These are phyloP conservation scores for Botrytis fabae DNA, from an alignment of 2,329 filamentous ascomycete genomes.

Conservation along the genomic window DNA sequence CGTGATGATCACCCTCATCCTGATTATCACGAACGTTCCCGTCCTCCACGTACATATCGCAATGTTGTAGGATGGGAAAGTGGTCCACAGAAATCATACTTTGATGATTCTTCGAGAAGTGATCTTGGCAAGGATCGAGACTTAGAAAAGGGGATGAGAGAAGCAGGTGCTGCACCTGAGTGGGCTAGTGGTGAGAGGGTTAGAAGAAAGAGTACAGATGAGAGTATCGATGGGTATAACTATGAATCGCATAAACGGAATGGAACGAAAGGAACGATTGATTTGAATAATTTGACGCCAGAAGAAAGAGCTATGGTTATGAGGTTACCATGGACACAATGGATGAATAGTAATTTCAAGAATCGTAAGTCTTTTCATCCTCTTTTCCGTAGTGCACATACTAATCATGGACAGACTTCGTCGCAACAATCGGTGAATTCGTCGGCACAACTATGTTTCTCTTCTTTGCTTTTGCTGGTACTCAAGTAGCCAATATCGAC, in stretches of 20 bases:
- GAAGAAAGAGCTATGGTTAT: conserved; percentile 48
- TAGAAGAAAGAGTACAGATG: conserved; percentile 26
- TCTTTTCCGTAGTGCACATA: neutral
- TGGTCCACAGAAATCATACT: conserved; percentile 30
- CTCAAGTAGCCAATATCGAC: conserved; percentile 39
- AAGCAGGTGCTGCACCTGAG: neutral
- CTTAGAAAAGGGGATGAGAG: conserved; percentile 26
- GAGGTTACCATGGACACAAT: conserved; percentile 48
- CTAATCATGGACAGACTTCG: conserved; percentile 31
- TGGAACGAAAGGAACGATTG: conserved; percentile 32
- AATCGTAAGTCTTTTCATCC: conserved; percentile 37
- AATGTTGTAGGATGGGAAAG: conserved; percentile 28
- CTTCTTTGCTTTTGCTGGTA: conserved; percentile 42
- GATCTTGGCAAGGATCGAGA: conserved; percentile 26
- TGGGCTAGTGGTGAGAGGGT: conserved; percentile 16
- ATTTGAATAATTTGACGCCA: conserved; percentile 45
- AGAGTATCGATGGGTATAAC: conserved; percentile 37
- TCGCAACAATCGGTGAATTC: conserved; percentile 38
- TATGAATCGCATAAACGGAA: conserved; percentile 29
- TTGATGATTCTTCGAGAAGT: conserved; percentile 30
- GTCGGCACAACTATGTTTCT: conserved; percentile 43
- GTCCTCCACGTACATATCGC: conserved; percentile 35
- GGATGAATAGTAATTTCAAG: conserved; percentile 51
- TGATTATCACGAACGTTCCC: conserved; percentile 32
- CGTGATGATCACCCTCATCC: conserved; percentile 29